Percentiles rank a stretch among this genome's conserved stretches.
These are phyloP conservation scores for Cordyceps fumosorosea DNA, from an alignment of 2,329 filamentous ascomycete species.

Conservation along the genomic window DNA sequence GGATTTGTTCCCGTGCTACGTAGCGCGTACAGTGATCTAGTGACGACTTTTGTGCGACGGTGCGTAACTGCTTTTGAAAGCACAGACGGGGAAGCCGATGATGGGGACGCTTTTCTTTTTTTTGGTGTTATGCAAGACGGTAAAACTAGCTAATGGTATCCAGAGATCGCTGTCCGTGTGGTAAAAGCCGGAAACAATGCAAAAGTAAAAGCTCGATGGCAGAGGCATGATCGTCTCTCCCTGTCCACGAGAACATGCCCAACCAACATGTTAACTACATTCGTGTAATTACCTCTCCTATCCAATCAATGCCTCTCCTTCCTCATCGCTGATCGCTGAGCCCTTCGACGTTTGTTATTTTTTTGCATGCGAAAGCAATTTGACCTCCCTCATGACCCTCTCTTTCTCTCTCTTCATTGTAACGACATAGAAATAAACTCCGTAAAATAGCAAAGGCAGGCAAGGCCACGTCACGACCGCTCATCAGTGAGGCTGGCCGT, in stretches of 20 bases:
- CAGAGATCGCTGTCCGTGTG: background rate
- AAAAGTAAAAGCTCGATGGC: background rate
- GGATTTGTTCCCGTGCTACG: too few relatives aligned
- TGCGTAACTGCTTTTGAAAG: background rate
- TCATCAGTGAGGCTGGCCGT: slow-evolving; percentile 22
- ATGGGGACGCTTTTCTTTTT: background rate
- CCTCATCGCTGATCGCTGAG: background rate
- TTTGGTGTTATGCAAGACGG: background rate
- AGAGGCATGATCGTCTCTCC: background rate
- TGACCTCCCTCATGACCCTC: too few relatives aligned
- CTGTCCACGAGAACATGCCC: background rate
- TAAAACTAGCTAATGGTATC: background rate
- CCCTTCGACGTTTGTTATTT: background rate
- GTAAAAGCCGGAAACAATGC: background rate
- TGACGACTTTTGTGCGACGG: background rate
- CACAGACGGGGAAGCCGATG: background rate
- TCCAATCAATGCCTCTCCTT: background rate
- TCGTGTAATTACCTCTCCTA: background rate
- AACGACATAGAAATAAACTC: background rate
- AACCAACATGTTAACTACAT: background rate
- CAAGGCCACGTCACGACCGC: background rate
- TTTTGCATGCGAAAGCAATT: background rate
- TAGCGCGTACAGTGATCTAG: background rate
- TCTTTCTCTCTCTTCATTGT: too few relatives aligned
- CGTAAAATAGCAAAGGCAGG: background rate